Evolutionary conservation across 257 asterid species (phyloP).

Genomic region (Nicotiana sylvestris): DNA sequence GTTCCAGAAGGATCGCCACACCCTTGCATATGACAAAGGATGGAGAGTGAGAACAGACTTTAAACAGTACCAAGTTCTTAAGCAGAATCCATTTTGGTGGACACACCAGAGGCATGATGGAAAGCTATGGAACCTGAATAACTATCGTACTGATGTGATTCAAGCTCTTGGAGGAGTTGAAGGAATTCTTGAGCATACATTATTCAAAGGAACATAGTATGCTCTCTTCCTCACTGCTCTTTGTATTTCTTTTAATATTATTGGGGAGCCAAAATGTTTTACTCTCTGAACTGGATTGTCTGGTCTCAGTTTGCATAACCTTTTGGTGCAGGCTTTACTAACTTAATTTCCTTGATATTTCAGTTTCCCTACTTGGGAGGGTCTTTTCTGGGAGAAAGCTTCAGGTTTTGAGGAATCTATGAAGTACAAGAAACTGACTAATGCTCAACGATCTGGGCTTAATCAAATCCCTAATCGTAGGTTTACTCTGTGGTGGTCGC

Average conservation of each 20-base stretch:
- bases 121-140: conserved; percentile 95
- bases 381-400: conserved; percentile 99
- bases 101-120: conserved; percentile 99
- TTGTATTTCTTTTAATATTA: background rate
- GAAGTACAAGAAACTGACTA: conserved; percentile 96
- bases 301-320: background rate
- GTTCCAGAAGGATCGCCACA: conserved; percentile 98
- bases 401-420: conserved; percentile 99
- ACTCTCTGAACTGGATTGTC: background rate
- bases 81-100: conserved; percentile 99
- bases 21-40: conserved; percentile 99
- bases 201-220: conserved; percentile 98
- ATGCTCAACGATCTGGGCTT: conserved; percentile 98
- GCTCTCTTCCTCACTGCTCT: conserved; percentile 21
- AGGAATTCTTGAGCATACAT: conserved; percentile 97
- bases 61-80: conserved; percentile 97
- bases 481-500: conserved; percentile 99
- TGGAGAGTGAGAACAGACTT: conserved; percentile 99
- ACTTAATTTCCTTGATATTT: conserved; percentile 15
- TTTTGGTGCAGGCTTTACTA: background rate
- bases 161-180: conserved; percentile 99
- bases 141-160: conserved; percentile 95
- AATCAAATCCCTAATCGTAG: conserved; percentile 96
- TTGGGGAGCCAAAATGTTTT: background rate
- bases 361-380: conserved; percentile 99